phyloP scores from a whole-genome alignment of 1,284 basidiomycete genomes.

The Austroboletus niveus region DNA sequence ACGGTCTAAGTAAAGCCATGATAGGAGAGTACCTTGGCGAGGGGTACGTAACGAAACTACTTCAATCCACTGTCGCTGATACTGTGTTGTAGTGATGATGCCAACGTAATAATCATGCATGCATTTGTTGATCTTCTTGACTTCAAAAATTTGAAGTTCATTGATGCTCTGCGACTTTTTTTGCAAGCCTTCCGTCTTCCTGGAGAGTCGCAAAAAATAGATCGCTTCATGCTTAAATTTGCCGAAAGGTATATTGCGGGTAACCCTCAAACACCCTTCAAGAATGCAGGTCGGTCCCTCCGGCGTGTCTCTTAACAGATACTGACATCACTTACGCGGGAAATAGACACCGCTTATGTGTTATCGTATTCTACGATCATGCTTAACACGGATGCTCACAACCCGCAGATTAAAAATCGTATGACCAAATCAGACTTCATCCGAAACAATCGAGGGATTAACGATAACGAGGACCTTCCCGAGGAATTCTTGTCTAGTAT shows the following conservation, averaged over 20 bases:
- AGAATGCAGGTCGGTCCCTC: constrained; percentile 62
- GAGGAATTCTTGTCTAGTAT: constrained; percentile 78
- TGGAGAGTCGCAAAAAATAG: constrained; percentile 96
- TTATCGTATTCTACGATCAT: constrained; percentile 92
- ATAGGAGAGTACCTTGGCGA: constrained; percentile 99
- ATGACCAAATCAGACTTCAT: constrained; percentile 92
- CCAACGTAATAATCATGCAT: constrained; percentile 92
- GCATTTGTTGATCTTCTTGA: constrained; percentile 92
- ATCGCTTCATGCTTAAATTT: constrained; percentile 98
- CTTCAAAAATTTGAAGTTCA: constrained; percentile 78
- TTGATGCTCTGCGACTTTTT: constrained; percentile 85
- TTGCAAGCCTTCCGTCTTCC: constrained; percentile 93
- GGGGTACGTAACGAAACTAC: constrained; percentile 56
- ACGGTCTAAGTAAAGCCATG: constrained; percentile 93
- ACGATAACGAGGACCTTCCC: constrained; percentile 84
- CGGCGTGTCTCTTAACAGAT: not conserved
- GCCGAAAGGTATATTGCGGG: constrained; percentile 91
- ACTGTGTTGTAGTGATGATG: constrained; percentile 62
- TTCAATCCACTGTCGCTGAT: constrained; percentile 5
- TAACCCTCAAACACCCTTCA: constrained; percentile 80
- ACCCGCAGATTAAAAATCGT: constrained; percentile 87
- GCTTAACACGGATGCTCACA: constrained; percentile 96
- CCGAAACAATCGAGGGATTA: constrained; percentile 94
- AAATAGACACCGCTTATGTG: constrained; percentile 87
- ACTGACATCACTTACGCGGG: constrained; percentile 5